Evolutionary conservation across 805 yeast species (phyloP), one percentile per base, ranked within the genome.

Genomic region (Danielia oregonensis): DNA sequence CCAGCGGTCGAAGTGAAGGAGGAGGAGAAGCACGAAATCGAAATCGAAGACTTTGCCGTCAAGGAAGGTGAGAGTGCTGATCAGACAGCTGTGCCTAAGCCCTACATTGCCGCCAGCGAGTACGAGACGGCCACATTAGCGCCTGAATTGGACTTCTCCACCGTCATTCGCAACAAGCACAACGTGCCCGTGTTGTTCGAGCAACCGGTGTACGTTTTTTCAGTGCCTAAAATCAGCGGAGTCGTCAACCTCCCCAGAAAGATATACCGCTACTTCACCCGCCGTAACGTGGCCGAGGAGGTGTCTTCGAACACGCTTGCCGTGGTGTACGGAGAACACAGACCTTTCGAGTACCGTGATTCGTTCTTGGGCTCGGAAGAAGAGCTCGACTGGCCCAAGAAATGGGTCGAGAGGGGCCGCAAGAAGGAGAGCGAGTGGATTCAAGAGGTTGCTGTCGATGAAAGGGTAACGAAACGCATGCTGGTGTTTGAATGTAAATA

Each of bases 381-480:
- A 34, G 54, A 51, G 39, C 45, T 50, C 22, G 43, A 45, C 26
- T 40, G 44, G 38, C 48, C 54, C 27, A 40, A 65, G 35, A 72
- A 73, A 38, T 91, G 97, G 96, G 83, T 86, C 22, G 71, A 78
- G 45, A 72, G 70, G 39, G 95, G 96, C n/a, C 55, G 59, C 30
- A 83, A 77, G 33, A 82, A 78, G 44, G 64, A 75, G 26, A 82
- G 95, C 44, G 97, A 91, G 55, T 91, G 98, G 98, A 78, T 82
- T 36, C 78, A 79, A 51, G 89, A 82, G 17, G 63, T 89, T 30
- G 65, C 54, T 6, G 76, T 76, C 18, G 97, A 91, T 53, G 77
- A 75, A 6, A 66, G 95, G 40, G 76, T 91, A 12, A 57, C 72
- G 8, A 54, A 60, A 16, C 59, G 76, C 35, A 54, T 86, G 57